Conservation (phyloP, 2,329 filamentous ascomycete species). For the Leptoxyphium fumago region DNA sequence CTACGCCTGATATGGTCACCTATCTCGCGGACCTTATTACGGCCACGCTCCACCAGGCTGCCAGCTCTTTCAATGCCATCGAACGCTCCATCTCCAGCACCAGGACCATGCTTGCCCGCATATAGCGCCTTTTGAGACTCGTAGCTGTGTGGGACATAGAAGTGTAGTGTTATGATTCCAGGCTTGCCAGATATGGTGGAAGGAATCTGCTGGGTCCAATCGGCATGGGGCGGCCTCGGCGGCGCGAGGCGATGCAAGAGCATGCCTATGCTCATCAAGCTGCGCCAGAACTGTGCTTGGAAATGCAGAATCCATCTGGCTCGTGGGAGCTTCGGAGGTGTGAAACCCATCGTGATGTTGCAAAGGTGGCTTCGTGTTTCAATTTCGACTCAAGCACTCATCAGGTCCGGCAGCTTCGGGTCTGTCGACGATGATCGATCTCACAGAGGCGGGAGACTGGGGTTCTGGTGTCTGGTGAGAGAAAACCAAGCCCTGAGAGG, state of each 20-base stretch:
- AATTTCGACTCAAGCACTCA: too few species aligned
- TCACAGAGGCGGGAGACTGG: too few species aligned
- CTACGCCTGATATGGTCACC: slow-evolving; percentile 10
- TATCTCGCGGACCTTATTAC: slow-evolving; percentile 11
- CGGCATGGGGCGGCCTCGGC: slow-evolving; percentile 44
- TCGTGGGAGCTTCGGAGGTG: slow-evolving; percentile 13
- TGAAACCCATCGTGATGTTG: background rate
- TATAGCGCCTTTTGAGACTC: slow-evolving; percentile 25
- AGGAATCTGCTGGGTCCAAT: slow-evolving; percentile 43
- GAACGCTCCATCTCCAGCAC: slow-evolving; percentile 1
- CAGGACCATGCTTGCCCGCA: slow-evolving; percentile 3
- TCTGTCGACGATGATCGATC: too few species aligned
- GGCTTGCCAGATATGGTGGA: slow-evolving; percentile 32
- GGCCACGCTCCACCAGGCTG: slow-evolving; percentile 2
- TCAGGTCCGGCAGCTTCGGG: too few species aligned
- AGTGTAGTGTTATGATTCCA: slow-evolving; percentile 39
- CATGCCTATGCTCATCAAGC: slow-evolving; percentile 56
- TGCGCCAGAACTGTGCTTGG: slow-evolving; percentile 51
- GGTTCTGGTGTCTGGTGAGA: too few species aligned
- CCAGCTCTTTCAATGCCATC: slow-evolving; percentile 1
- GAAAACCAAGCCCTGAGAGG: too few species aligned
- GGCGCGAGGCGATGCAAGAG: slow-evolving; percentile 47
- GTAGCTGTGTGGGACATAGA: slow-evolving; percentile 44
- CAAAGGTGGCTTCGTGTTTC: too few species aligned
- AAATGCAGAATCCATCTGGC: slow-evolving; percentile 46